phyloP scores from a whole-genome alignment of 2,329 filamentous ascomycete species.

The Grosmannia serpens region DNA sequence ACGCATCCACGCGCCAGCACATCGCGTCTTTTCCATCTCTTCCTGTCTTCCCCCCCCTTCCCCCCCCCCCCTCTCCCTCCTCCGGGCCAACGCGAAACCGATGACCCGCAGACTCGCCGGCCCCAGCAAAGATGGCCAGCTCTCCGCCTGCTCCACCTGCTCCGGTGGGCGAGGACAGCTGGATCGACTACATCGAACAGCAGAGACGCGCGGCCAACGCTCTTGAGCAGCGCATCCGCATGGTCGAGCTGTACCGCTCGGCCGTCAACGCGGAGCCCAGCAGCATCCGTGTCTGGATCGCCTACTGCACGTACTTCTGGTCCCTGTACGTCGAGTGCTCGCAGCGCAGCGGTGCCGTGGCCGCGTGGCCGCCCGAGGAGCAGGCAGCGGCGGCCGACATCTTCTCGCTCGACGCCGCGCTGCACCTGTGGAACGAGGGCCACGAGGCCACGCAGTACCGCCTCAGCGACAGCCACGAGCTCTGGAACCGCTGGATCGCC shows the following conservation, averaged over 20 bases:
- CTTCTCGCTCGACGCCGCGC: slow-evolving; percentile 55
- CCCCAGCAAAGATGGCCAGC: slow-evolving; percentile 13
- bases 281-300: slow-evolving; percentile 63
- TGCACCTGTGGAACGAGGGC: slow-evolving; percentile 60
- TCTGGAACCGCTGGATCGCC: slow-evolving; percentile 71
- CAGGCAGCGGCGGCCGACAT: slow-evolving; percentile 56
- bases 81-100: slow-evolving; percentile 3
- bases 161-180: slow-evolving; percentile 59
- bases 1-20: background rate
- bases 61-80: background rate
- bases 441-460: slow-evolving; percentile 63
- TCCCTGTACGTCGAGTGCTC: slow-evolving; percentile 56
- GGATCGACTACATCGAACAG: slow-evolving; percentile 68
- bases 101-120: slow-evolving; percentile 5
- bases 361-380: slow-evolving; percentile 55
- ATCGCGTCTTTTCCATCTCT: no score
- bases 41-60: background rate
- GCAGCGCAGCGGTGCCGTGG: slow-evolving; percentile 35
- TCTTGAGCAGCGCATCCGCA: slow-evolving; percentile 54
- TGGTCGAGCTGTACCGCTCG: slow-evolving; percentile 61
- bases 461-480: slow-evolving; percentile 61
- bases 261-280: slow-evolving; percentile 61
- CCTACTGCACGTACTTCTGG: slow-evolving; percentile 70
- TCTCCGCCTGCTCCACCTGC: slow-evolving; percentile 12
- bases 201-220: slow-evolving; percentile 48